Conservation (phyloP, 805 yeast species). For the Candida adriatica region DNA sequence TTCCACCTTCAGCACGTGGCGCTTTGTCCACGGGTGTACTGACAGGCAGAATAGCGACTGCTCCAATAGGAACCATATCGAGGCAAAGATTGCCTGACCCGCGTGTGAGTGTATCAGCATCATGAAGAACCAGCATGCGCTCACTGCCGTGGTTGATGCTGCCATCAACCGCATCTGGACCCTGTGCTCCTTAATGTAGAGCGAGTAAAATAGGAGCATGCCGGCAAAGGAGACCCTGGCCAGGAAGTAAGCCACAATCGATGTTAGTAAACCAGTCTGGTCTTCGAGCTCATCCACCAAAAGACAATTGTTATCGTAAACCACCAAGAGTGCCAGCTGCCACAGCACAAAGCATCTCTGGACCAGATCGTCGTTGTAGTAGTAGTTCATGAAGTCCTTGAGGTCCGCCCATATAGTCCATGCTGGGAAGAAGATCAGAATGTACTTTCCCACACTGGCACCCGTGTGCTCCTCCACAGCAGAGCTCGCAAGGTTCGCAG, state of each 20-base stretch:
- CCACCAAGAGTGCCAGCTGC: slow-evolving; percentile 42
- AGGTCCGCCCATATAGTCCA: slow-evolving; percentile 63
- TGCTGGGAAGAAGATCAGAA: slow-evolving; percentile 48
- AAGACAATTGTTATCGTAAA: slow-evolving; percentile 43
- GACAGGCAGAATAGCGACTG: slow-evolving; percentile 28
- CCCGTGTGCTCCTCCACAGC: slow-evolving; percentile 48
- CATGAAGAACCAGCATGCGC: slow-evolving; percentile 43
- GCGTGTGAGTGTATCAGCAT: slow-evolving; percentile 37
- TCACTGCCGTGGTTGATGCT: slow-evolving; percentile 26
- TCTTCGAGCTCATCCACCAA: slow-evolving; percentile 29
- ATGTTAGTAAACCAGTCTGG: slow-evolving; percentile 31
- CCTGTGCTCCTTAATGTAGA: slow-evolving; percentile 43
- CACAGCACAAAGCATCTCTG: slow-evolving; percentile 48
- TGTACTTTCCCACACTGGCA: slow-evolving; percentile 37
- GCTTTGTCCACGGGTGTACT: slow-evolving; percentile 40
- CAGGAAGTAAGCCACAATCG: slow-evolving; percentile 33
- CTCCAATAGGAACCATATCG: slow-evolving; percentile 37
- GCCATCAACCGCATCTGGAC: slow-evolving; percentile 40
- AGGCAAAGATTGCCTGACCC: slow-evolving; percentile 39
- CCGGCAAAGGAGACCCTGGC: slow-evolving; percentile 31
- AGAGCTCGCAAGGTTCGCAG: slow-evolving; percentile 48
- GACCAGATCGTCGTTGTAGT: slow-evolving; percentile 51
- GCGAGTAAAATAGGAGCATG: slow-evolving; percentile 30
- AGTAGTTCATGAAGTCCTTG: slow-evolving; percentile 57
- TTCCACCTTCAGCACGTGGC: slow-evolving; percentile 33